Conservation (phyloP, 202 grass and related monocot species). For the Zoysia matrella region DNA sequence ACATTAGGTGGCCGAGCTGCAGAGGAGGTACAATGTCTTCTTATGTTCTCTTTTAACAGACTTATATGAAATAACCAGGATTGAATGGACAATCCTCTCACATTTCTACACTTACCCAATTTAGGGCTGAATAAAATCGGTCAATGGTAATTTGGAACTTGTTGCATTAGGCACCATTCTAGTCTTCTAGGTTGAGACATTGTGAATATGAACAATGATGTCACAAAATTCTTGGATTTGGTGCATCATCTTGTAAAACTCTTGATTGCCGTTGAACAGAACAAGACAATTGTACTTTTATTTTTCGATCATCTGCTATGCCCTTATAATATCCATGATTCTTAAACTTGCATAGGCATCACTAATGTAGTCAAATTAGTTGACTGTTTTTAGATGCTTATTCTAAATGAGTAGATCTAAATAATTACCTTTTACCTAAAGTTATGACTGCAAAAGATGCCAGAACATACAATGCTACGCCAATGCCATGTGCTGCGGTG, state of each 20-base stretch:
- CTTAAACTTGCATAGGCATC: background rate
- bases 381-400: background rate
- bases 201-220: slow-evolving; percentile 14
- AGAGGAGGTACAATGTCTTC: slow-evolving; percentile 50
- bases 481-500: background rate
- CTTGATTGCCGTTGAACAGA: slow-evolving; percentile 10
- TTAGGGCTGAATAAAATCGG: slow-evolving; percentile 19
- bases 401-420: background rate
- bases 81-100: background rate
- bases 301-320: background rate
- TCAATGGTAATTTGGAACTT: background rate
- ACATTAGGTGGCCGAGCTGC: slow-evolving; percentile 90
- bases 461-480: background rate
- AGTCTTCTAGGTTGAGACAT: background rate
- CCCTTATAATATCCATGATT: background rate
- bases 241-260: background rate
- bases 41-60: background rate
- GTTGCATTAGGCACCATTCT: slow-evolving; percentile 23
- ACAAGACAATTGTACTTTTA: slow-evolving; percentile 9
- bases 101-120: background rate
- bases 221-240: background rate
- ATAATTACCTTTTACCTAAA: background rate
- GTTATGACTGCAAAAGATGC: slow-evolving; percentile 7
- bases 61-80: background rate
- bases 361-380: slow-evolving; percentile 9